A percentile compares a stretch with the other conserved stretches of the same genome.
These are phyloP conservation scores for Penicillium paradoxum DNA, from an alignment of 495 filamentous ascomycete species.

Conservation along the genomic window DNA sequence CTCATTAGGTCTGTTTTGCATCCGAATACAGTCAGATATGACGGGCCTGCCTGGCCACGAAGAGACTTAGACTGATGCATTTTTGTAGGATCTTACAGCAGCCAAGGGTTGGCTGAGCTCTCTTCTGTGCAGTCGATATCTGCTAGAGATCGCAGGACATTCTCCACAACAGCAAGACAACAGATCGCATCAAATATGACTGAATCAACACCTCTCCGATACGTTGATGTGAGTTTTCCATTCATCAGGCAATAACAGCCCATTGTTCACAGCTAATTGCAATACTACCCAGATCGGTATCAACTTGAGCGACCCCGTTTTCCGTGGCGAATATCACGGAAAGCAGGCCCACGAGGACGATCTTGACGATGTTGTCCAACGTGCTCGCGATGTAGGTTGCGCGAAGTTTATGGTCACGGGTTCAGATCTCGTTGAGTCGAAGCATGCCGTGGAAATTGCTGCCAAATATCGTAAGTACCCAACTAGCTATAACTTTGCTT, in stretches of 20 bases:
- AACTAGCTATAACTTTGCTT: neutral
- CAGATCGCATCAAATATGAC: constrained; percentile 24
- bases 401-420: constrained; percentile 90
- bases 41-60: neutral
- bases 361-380: constrained; percentile 65
- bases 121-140: neutral
- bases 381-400: constrained; percentile 73
- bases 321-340: constrained; percentile 76
- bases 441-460: constrained; percentile 68
- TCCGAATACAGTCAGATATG: constrained; percentile 5
- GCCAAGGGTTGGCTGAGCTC: neutral
- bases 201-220: constrained; percentile 35
- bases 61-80: neutral
- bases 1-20: neutral
- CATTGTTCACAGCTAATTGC: constrained; percentile 5
- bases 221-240: constrained; percentile 38
- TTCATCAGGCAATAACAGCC: neutral
- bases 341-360: constrained; percentile 77
- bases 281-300: constrained; percentile 69
- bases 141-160: neutral
- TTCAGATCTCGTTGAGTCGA: constrained; percentile 75
- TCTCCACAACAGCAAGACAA: constrained; percentile 3
- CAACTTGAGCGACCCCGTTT: constrained; percentile 88
- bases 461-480: constrained; percentile 59
- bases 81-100: neutral